Conservation (phyloP, 148 eudicot genomes). For the Rhododendron vialii region DNA sequence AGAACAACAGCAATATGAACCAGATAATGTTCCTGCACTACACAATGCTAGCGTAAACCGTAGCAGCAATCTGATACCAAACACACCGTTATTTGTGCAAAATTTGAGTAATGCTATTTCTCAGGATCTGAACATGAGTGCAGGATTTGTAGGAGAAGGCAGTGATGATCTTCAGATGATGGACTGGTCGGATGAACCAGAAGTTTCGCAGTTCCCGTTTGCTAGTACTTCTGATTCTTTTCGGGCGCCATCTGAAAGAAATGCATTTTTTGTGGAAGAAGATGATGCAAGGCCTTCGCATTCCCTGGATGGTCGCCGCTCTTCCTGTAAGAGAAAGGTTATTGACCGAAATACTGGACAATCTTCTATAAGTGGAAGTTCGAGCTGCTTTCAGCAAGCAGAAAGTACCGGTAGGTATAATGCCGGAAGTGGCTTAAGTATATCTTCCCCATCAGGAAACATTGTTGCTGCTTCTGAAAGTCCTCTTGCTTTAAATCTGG, state of each 20-base stretch:
- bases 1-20: conserved; percentile 34
- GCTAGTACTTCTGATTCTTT: conserved; percentile 39
- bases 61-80: conserved; percentile 24
- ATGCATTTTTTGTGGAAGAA: conserved; percentile 45
- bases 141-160: conserved; percentile 28
- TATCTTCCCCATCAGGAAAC: conserved; percentile 35
- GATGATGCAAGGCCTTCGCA: conserved; percentile 49
- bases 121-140: conserved; percentile 39
- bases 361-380: conserved; percentile 66
- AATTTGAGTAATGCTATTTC: conserved; percentile 33
- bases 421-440: conserved; percentile 21
- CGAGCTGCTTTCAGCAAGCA: conserved; percentile 33
- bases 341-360: conserved; percentile 64
- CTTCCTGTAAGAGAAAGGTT: conserved; percentile 76
- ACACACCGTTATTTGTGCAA: conserved; percentile 28
- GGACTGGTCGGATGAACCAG: conserved; percentile 35
- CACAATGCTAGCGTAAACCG: conserved; percentile 39
- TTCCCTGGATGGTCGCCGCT: conserved; percentile 56
- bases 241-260: conserved; percentile 44
- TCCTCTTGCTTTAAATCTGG: conserved; percentile 27
- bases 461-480: conserved; percentile 27
- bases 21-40: conserved; percentile 29
- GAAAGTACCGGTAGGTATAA: conserved; percentile 32
- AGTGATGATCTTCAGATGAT: conserved; percentile 30
- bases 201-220: conserved; percentile 24